These are phyloP conservation scores for Mycena haematopus DNA, from an alignment of 768 basidiomycete genomes.

Conservation along the genomic window DNA sequence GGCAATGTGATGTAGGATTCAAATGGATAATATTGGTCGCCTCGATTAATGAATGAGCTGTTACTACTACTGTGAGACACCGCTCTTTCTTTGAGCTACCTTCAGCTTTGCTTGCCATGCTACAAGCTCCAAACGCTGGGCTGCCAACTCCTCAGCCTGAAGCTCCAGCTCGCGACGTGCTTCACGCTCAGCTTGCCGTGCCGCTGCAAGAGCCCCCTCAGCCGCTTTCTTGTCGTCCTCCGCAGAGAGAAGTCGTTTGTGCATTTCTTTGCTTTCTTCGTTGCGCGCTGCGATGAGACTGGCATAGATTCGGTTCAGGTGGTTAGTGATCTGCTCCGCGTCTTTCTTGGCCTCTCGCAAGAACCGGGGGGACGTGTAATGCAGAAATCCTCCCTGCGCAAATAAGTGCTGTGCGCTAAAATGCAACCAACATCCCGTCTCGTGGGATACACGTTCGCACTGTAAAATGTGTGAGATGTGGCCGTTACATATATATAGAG, in stretches of 20 bases:
- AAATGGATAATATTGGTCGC: too few species aligned
- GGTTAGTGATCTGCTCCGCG: neutral
- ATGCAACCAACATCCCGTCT: slow-evolving; percentile 13
- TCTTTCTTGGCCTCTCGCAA: slow-evolving; percentile 1
- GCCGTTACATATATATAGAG: neutral
- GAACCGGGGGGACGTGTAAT: slow-evolving; percentile 3
- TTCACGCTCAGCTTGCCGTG: neutral
- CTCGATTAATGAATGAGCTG: too few species aligned
- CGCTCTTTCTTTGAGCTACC: neutral
- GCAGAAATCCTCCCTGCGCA: neutral
- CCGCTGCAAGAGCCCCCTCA: neutral
- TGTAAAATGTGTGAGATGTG: neutral
- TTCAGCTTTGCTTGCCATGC: neutral
- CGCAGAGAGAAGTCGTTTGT: too few species aligned
- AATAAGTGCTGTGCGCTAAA: slow-evolving; percentile 7
- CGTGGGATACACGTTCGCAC: slow-evolving; percentile 1
- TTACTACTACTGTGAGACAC: too few species aligned
- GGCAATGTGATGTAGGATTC: too few species aligned
- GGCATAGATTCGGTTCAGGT: neutral
- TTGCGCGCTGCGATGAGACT: slow-evolving; percentile 1
- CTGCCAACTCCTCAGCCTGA: neutral
- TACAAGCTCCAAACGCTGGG: neutral
- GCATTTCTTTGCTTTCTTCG: slow-evolving; percentile 1
- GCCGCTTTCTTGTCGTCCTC: neutral
- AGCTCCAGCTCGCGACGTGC: neutral